Base-by-base conservation (phyloP, 140 eudicot genomes). In the Bidens hawaiensis region DNA sequence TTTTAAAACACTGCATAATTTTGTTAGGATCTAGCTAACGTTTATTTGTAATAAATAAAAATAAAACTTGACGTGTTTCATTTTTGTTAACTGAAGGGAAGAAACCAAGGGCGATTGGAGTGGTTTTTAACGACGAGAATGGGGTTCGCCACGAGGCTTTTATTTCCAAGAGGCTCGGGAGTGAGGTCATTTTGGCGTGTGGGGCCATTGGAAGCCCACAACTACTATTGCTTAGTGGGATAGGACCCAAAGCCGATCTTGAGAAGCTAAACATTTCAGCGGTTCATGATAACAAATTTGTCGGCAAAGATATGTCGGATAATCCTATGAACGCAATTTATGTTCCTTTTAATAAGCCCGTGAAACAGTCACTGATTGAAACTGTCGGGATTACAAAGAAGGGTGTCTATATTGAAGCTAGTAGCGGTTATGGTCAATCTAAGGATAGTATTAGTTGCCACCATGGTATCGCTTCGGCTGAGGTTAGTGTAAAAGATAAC, bases 141-240 rank as follows among this genome's bases (percentile, higher is more conserved):
- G 97, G 95, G 30, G 78, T 56, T 31, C 58, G 36, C 43, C 97
- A 88, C 60, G 65, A 75, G 58, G 99, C 84, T 2, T 65, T 60
- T 60, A 75, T 94, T 28, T 88, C 95, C 12, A 79, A 47, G 62
- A 83, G 59, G 49, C 56, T 1, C 1, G 79, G 79, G 59, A 94
- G 99, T 50, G 95, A 94, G 67, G 60, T 94, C 61, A 79, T 94
- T 19, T 74, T 88, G 53, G 83, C 99, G 22, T 61, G 81, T 27
- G 95, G 99, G 22, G 99, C 99, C 4, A 81, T 94, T 19, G 99
- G 97, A 54, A 94, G 94, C 75, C 99, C 99, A 18, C 97, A 94
- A 16, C 60, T 94, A 68, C 80, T 94, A 34, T 65, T 94, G 43
- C 85, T 94, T 7, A 94, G 99, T 23, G 99, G 99, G 4, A 83